A percentile compares a stretch with the other conserved stretches of the same genome.
Evolutionary conservation across 2,329 filamentous ascomycete genomes (phyloP).

Genomic region (Xylaria sp.): DNA sequence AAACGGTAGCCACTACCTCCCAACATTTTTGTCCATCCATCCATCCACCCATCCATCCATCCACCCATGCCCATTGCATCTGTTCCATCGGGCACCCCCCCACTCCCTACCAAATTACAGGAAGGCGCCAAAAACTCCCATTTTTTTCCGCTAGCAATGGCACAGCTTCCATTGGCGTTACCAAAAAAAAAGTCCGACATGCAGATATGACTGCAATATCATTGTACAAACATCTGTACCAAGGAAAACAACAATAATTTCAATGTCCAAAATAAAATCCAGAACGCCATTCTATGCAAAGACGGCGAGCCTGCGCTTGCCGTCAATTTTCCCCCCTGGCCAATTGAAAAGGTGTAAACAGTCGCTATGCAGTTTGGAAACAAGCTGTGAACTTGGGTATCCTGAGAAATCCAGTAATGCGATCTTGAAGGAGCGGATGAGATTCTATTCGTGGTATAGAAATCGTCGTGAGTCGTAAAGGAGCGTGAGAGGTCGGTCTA

Average conservation of each 20-base stretch:
- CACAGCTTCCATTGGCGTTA: constrained; percentile 11
- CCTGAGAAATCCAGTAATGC: constrained; percentile 32
- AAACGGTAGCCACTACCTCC: constrained; percentile 23
- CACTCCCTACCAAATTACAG: constrained; percentile 5
- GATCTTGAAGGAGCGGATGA: constrained; percentile 34
- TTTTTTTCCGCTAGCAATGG: constrained; percentile 13
- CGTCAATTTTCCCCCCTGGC: constrained; percentile 27
- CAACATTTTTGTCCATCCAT: constrained; percentile 3
- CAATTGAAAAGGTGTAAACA: constrained; percentile 36
- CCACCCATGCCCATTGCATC: constrained; percentile 9
- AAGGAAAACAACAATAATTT: constrained; percentile 17
- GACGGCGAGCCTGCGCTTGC: constrained; percentile 28
- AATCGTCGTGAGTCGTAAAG: constrained; percentile 35
- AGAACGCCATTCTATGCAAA: constrained; percentile 33
- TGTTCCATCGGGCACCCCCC: not conserved
- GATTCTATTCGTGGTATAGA: constrained; percentile 34
- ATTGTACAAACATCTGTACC: not conserved
- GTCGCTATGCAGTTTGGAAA: constrained; percentile 53
- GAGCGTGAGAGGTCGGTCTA: constrained; percentile 31
- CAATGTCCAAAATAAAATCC: not conserved
- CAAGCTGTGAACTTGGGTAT: constrained; percentile 34
- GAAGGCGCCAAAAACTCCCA: constrained; percentile 23
- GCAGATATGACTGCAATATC: not conserved
- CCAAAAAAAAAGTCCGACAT: not conserved
- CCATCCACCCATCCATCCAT: constrained; percentile 2